Evolutionary conservation across 768 basidiomycete species (phyloP).

Genomic region (Suillus bovinus): DNA sequence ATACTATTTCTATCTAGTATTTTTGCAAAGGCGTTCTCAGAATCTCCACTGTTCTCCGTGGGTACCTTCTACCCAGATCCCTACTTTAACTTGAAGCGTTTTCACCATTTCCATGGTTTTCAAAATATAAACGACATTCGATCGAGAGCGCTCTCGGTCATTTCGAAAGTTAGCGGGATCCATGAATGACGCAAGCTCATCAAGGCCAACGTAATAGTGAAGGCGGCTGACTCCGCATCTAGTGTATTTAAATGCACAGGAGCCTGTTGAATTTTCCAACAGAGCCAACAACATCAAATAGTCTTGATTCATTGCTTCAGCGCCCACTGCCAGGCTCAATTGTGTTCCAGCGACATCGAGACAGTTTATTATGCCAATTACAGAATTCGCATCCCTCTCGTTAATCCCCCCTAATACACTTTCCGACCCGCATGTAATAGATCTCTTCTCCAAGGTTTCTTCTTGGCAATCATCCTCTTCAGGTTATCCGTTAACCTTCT

Average conservation of each 20-base stretch:
- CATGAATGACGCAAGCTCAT: conserved; percentile 2
- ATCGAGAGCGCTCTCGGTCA: background rate
- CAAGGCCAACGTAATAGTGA: background rate
- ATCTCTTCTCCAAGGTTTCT: conserved; percentile 33
- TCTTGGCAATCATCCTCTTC: conserved; percentile 42
- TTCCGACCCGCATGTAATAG: conserved; percentile 28
- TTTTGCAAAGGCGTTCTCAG: conserved; percentile 52
- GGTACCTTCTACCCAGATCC: conserved; percentile 23
- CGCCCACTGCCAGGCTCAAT: background rate
- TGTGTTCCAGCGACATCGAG: no score
- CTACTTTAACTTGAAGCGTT: conserved; percentile 4
- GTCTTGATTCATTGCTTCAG: background rate
- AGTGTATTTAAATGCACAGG: background rate
- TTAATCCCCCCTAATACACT: conserved; percentile 33
- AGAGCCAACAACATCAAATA: background rate
- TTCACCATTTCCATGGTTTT: background rate
- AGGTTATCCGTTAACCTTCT: conserved; percentile 43
- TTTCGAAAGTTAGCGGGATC: background rate
- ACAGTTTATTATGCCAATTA: conserved; percentile 38
- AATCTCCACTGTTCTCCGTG: conserved; percentile 45
- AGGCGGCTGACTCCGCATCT: conserved; percentile 15
- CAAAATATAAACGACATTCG: background rate
- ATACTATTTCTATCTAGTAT: conserved; percentile 32
- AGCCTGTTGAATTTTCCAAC: no score
- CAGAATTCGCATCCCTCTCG: conserved; percentile 42